These are phyloP conservation scores for Naematelia encephala DNA, from an alignment of 768 basidiomycete species.

Conservation along the genomic window DNA sequence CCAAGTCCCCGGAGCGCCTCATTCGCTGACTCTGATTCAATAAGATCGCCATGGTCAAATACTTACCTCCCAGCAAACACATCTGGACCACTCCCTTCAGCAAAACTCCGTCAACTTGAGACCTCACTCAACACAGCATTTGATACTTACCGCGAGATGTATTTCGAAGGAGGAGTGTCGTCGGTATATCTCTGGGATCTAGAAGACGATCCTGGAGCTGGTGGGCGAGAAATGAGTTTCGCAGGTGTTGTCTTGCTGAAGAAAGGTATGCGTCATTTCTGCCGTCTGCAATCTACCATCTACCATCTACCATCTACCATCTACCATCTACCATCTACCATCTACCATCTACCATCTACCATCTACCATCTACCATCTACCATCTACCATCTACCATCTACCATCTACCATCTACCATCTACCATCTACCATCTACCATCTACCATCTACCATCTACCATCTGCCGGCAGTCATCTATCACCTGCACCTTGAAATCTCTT, in stretches of 20 bases:
- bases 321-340: too few species aligned
- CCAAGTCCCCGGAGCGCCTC: too few species aligned
- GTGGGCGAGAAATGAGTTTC: conserved; percentile 59
- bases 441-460: too few species aligned
- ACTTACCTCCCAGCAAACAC: conserved; percentile 86
- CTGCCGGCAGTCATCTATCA: too few species aligned
- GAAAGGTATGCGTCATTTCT: conserved; percentile 63
- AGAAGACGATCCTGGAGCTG: conserved; percentile 64
- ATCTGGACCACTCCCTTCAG: conserved; percentile 79
- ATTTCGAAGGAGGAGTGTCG: conserved; percentile 96
- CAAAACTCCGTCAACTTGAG: conserved; percentile 84
- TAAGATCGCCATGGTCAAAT: conserved; percentile 97
- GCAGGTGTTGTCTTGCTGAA: conserved; percentile 95
- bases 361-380: too few species aligned
- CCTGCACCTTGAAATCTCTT: too few species aligned
- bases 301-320: too few species aligned
- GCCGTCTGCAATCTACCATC: too few species aligned
- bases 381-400: too few species aligned
- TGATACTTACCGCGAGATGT: conserved; percentile 97
- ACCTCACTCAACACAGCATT: conserved; percentile 93
- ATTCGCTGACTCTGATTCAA: background rate
- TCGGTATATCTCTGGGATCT: conserved; percentile 98
- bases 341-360: too few species aligned
- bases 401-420: too few species aligned
- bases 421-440: too few species aligned